Evolutionary conservation across 768 basidiomycete genomes (phyloP).

Genomic region (Lactifluus volemus): DNA sequence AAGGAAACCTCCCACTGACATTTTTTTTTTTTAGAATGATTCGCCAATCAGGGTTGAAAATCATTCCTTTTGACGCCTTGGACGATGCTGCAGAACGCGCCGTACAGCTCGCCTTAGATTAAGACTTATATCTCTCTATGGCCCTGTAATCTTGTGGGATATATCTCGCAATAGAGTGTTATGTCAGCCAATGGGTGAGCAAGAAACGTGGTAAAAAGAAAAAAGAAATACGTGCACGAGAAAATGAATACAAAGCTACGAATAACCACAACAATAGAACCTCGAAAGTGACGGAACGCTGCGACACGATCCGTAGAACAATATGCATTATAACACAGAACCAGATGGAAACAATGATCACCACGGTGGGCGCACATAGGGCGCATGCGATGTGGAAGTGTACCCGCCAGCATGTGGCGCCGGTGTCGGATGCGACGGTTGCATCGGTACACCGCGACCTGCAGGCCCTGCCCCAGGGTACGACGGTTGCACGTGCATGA

Average conservation of each 20-base stretch:
- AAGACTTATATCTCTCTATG: conserved; percentile 4
- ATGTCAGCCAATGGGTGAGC: neutral
- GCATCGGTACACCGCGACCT: conserved; percentile 34
- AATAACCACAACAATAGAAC: neutral
- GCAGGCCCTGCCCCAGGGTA: conserved; percentile 24
- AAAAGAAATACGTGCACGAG: conserved; percentile 1
- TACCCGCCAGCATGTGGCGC: conserved; percentile 14
- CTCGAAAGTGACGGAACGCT: neutral
- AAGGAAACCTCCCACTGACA: conserved; percentile 15
- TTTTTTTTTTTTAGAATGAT: conserved; percentile 61
- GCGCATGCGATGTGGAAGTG: conserved; percentile 5
- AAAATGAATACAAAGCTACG: conserved; percentile 13
- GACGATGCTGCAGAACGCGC: conserved; percentile 87
- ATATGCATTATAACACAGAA: neutral
- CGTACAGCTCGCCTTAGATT: conserved; percentile 50
- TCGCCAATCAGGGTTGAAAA: conserved; percentile 83
- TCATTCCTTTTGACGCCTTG: conserved; percentile 85
- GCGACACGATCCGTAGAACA: neutral
- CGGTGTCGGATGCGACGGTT: conserved; percentile 32
- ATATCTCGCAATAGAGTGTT: conserved; percentile 18
- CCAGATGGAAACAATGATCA: neutral
- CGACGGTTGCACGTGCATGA: conserved; percentile 26
- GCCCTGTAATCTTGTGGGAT: neutral
- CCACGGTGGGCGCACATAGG: conserved; percentile 9
- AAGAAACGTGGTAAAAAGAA: neutral